These are phyloP conservation scores for Tetracladium marchalianum DNA, from an alignment of 495 filamentous ascomycete species.

Conservation along the genomic window DNA sequence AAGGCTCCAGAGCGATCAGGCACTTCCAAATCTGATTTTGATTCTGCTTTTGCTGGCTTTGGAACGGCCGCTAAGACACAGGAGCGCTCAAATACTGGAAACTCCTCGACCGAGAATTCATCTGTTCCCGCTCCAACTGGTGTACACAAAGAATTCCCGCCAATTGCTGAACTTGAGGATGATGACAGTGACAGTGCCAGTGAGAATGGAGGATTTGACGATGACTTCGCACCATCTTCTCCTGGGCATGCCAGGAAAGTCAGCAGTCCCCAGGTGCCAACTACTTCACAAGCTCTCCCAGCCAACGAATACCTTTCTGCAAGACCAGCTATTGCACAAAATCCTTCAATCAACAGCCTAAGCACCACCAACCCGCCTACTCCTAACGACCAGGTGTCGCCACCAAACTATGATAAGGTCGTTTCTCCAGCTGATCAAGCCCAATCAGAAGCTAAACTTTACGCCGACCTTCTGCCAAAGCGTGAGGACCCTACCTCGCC, in stretches of 20 bases:
- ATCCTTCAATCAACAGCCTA: conserved; percentile 8
- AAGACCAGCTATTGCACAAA: conserved; percentile 10
- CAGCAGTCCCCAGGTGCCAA: conserved; percentile 13
- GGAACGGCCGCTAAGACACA: conserved; percentile 24
- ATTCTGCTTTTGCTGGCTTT: conserved; percentile 42
- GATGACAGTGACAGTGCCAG: conserved; percentile 75
- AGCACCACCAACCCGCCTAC: conserved; percentile 32
- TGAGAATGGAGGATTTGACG: conserved; percentile 73
- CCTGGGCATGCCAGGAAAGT: conserved; percentile 35
- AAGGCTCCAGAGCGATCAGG: conserved; percentile 22
- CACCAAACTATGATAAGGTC: conserved; percentile 51
- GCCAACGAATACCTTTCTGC: conserved; percentile 6
- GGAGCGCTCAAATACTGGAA: conserved; percentile 27
- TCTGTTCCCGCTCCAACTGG: conserved; percentile 17
- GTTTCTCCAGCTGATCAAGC: conserved; percentile 38
- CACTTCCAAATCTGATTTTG: conserved; percentile 61
- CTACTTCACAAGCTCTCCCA: neutral
- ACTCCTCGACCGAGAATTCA: conserved; percentile 23
- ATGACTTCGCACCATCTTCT: conserved; percentile 74
- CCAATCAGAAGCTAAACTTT: conserved; percentile 30
- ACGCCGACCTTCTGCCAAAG: conserved; percentile 52
- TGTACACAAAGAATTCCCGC: conserved; percentile 78
- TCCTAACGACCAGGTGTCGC: conserved; percentile 49
- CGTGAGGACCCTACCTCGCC: conserved; percentile 50
- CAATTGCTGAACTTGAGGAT: conserved; percentile 74